Percentiles rank a stretch among this genome's conserved stretches.
These are phyloP conservation scores for Musa balbisiana DNA, from an alignment of 202 grass and related monocot species.

Conservation along the genomic window DNA sequence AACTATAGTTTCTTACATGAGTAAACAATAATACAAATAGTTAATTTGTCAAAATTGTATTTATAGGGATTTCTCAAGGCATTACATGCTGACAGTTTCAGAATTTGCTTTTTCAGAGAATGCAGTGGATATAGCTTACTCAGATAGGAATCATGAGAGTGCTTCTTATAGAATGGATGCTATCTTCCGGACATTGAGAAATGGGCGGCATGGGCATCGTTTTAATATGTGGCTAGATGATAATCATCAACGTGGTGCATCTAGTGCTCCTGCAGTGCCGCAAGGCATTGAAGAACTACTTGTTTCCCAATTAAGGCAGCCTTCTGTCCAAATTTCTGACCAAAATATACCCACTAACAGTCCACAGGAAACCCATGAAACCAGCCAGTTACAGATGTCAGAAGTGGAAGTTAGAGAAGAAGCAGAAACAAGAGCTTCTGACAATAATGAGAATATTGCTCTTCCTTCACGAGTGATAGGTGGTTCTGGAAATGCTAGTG, in stretches of 20 bases:
- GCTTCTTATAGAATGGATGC: conserved; percentile 84
- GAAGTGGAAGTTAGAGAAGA: conserved; percentile 58
- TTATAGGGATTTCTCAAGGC: conserved; percentile 2
- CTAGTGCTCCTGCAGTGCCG: conserved; percentile 54
- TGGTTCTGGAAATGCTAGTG: conserved; percentile 26
- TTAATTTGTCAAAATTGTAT: not conserved
- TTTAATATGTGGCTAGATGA: conserved; percentile 99
- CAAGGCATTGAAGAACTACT: conserved; percentile 90
- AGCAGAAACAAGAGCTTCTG: conserved; percentile 28
- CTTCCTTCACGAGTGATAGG: conserved; percentile 20
- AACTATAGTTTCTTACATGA: too few relatives aligned
- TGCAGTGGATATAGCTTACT: conserved; percentile 79
- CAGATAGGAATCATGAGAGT: conserved; percentile 77
- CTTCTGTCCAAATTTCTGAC: conserved; percentile 48
- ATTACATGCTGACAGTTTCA: conserved; percentile 18
- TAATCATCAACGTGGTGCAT: conserved; percentile 50
- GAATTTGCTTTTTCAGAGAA: conserved; percentile 48
- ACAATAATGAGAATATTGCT: conserved; percentile 39
- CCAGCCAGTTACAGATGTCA: conserved; percentile 42
- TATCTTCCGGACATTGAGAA: conserved; percentile 83
- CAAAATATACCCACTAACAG: conserved; percentile 33
- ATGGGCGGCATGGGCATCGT: conserved; percentile 76
- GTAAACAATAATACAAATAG: too few relatives aligned
- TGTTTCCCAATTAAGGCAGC: conserved; percentile 71
- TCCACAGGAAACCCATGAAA: conserved; percentile 44